Conservation (phyloP, 2,329 filamentous ascomycete species). For the Lasiodiplodia gonubiensis region DNA sequence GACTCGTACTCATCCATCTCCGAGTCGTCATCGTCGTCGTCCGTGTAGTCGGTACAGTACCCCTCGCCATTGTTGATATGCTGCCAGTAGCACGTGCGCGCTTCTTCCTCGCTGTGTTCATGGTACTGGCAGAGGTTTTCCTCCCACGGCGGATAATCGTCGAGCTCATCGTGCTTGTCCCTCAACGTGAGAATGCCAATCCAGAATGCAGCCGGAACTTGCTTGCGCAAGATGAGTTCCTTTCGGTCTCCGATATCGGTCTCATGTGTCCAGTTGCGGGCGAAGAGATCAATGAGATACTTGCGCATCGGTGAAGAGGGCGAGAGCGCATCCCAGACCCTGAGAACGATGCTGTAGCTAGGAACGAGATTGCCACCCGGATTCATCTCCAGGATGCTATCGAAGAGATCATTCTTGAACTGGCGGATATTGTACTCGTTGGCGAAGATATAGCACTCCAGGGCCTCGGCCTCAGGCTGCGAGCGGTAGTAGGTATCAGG, state of each 20-base stretch:
- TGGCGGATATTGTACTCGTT: neutral
- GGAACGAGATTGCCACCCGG: neutral
- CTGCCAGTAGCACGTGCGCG: neutral
- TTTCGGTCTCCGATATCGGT: conserved; percentile 2
- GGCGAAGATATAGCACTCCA: conserved; percentile 25
- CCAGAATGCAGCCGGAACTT: neutral
- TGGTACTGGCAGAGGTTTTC: conserved; percentile 16
- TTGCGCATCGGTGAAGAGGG: neutral
- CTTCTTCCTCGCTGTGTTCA: neutral
- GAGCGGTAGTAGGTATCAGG: neutral
- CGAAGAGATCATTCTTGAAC: conserved; percentile 23
- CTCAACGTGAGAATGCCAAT: neutral
- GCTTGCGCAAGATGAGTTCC: conserved; percentile 14
- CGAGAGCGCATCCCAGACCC: neutral
- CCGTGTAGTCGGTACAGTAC: neutral
- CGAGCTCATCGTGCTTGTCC: neutral
- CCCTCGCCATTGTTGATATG: neutral
- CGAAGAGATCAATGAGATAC: conserved; percentile 12
- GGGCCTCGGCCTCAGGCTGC: conserved; percentile 1
- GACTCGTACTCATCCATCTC: conserved; percentile 5
- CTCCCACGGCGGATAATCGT: conserved; percentile 16
- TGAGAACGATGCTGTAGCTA: conserved; percentile 14
- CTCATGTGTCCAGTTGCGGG: conserved; percentile 5
- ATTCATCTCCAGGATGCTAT: conserved; percentile 14
- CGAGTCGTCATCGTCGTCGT: neutral